Percentiles rank a stretch among this genome's conserved stretches.
These are phyloP conservation scores for Tetrahymena malaccensis DNA, from an alignment of 73 alveolate genomes.

Conservation along the genomic window DNA sequence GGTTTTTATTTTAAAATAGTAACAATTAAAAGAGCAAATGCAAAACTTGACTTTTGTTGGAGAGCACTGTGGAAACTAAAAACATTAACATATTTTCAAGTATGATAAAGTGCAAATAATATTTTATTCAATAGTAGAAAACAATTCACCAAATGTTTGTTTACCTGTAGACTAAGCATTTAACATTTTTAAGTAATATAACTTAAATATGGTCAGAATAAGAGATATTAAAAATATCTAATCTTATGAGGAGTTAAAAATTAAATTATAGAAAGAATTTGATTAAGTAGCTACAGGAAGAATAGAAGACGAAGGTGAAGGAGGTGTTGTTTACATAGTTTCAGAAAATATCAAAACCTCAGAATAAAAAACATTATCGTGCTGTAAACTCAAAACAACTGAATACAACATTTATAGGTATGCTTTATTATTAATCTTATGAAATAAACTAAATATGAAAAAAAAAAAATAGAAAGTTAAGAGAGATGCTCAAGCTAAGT, in stretches of 20 bases:
- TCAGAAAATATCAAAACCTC: neutral
- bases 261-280: conserved; percentile 45
- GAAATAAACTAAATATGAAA: neutral
- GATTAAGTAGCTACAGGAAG: conserved; percentile 60
- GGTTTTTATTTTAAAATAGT: conserved; percentile 29
- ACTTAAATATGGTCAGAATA: conserved; percentile 57
- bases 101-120: conserved; percentile 66
- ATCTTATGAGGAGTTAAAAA: conserved; percentile 54
- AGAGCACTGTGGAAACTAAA: conserved; percentile 88
- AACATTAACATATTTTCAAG: conserved; percentile 78
- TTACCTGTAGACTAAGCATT: conserved; percentile 66
- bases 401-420: conserved; percentile 74
- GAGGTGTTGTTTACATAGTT: conserved; percentile 78
- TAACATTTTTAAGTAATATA: conserved; percentile 53
- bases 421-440: neutral
- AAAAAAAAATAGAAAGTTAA: conserved; percentile 60
- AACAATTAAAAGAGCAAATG: conserved; percentile 59
- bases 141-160: conserved; percentile 65
- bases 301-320: conserved; percentile 87
- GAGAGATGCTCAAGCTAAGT: conserved; percentile 77
- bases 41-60: conserved; percentile 78
- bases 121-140: conserved; percentile 87
- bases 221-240: conserved; percentile 47
- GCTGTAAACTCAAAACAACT: conserved; percentile 77
- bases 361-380: conserved; percentile 47